Percentiles rank a stretch among this genome's conserved stretches.
phyloP scores from a whole-genome alignment of 2,329 filamentous ascomycete species.

The Laburnicola sp. region DNA sequence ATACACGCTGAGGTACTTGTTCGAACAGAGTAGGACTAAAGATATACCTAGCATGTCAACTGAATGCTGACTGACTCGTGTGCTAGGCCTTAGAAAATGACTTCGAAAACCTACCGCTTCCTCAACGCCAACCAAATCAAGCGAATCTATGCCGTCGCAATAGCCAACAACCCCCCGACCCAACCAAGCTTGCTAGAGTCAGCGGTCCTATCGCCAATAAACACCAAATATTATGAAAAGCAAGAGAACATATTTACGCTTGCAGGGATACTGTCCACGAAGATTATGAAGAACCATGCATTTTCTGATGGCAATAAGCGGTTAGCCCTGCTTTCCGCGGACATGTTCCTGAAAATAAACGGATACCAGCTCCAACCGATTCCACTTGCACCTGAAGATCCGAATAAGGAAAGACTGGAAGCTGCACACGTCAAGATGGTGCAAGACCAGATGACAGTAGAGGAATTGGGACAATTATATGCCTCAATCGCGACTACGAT shows the following conservation, averaged over 20 bases:
- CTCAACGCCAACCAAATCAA: background rate
- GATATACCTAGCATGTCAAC: too few relatives aligned
- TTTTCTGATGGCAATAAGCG: constrained; percentile 37
- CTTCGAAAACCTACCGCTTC: background rate
- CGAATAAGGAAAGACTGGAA: too few relatives aligned
- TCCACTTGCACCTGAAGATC: too few relatives aligned
- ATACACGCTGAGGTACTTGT: too few relatives aligned
- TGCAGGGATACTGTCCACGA: constrained; percentile 30
- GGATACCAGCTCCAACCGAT: constrained; percentile 23
- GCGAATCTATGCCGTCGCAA: constrained; percentile 10
- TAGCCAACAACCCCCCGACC: background rate
- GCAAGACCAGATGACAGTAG: too few relatives aligned
- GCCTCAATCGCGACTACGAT: too few relatives aligned
- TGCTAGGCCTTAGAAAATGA: background rate
- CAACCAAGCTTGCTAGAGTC: constrained; percentile 29
- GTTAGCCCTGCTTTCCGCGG: constrained; percentile 32
- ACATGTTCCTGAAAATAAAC: constrained; percentile 36
- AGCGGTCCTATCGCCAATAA: constrained; percentile 30
- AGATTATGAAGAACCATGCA: constrained; percentile 38
- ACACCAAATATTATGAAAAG: constrained; percentile 25
- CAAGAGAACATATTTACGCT: constrained; percentile 29
- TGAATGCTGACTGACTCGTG: too few relatives aligned
- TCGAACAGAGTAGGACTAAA: too few relatives aligned
- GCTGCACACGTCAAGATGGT: too few relatives aligned
- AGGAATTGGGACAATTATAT: too few relatives aligned